Evolutionary conservation across 2,329 filamentous ascomycete genomes (phyloP), one percentile per base, ranked within the genome.

Genomic region (Hyphodiscus sp.): DNA sequence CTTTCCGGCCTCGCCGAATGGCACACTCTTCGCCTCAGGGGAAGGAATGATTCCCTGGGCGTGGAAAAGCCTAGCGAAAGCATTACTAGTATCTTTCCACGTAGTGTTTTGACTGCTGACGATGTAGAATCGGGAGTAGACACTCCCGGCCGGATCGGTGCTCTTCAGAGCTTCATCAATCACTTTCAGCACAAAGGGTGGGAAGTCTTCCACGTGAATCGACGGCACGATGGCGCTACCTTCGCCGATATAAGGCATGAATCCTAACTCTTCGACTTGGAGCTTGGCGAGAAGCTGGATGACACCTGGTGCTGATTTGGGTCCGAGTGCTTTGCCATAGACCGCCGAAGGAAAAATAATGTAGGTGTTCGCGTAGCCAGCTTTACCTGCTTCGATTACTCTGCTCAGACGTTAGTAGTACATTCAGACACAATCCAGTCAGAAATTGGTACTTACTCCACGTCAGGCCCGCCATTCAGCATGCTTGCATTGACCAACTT

Each of bases 231-330:
- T 16, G 13, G 30, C 20, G 11, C 6, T 50, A 38, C 48, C 48
- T 23, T 42, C 48, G 18, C 48, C 48, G 38, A 50, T 29, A 44
- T 50, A 50, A 20, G 48, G 48, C 19, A 50, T 38, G 48, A 43
- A 50, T 13, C 48, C 48, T 7, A 50, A 4, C 43, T 50, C 9
- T 18, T 50, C 19, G 38, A 38, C 48, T 44, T 50, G 48, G 6
- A 43, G 48, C 16, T 43, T 42, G 20, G 20, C 20, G 10, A 50
- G 48, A 18, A 50, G 33, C 41, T 50, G 48, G 18, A 50, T 50
- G 13, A 50, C 48, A 11, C 48, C 48, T 1, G 41, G 48, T 1
- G 48, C 48, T 43, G 15, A 15, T 8, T 20, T 38, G n/a, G 48
- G 48, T 19, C 48, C 48, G 20, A 50, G 6, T 4, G 48, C 42